Conservation (phyloP, 2,329 filamentous ascomycete genomes). For the Sclerotinia subarctica region DNA sequence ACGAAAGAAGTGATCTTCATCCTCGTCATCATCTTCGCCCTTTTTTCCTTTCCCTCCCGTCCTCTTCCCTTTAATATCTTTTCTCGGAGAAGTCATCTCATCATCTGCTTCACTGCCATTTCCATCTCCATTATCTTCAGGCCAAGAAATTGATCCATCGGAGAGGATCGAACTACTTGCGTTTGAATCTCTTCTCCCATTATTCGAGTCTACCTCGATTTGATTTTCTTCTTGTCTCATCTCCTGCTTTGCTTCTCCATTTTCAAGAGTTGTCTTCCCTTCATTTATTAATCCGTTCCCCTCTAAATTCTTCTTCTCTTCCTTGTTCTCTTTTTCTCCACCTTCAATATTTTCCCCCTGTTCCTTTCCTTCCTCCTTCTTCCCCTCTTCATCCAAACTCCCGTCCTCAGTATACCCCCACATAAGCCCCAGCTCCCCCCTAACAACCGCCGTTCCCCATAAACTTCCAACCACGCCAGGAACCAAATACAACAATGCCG, state of each 20-base stretch:
- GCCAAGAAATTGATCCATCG: conserved; percentile 9
- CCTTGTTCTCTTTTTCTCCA: conserved; percentile 25
- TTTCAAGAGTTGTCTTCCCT: neutral
- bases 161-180: conserved; percentile 2
- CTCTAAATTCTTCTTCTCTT: neutral
- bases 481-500: conserved; percentile 87
- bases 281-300: neutral
- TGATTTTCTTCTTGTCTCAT: conserved; percentile 19
- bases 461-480: conserved; percentile 74
- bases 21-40: conserved; percentile 18
- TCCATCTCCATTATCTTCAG: neutral
- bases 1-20: conserved; percentile 33
- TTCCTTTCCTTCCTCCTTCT: conserved; percentile 22
- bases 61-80: conserved; percentile 7
- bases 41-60: conserved; percentile 18
- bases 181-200: neutral
- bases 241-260: conserved; percentile 15
- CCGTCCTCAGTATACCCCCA: conserved; percentile 79
- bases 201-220: conserved; percentile 8
- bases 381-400: conserved; percentile 45
- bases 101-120: conserved; percentile 3
- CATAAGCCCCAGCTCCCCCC: conserved; percentile 67
- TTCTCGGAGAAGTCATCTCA: neutral
- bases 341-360: conserved; percentile 20
- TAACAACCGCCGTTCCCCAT: conserved; percentile 68